Evolutionary conservation across 192 early-diverging fungal genomes (phyloP).

Genomic region (Phlyctochytrium planicorne): DNA sequence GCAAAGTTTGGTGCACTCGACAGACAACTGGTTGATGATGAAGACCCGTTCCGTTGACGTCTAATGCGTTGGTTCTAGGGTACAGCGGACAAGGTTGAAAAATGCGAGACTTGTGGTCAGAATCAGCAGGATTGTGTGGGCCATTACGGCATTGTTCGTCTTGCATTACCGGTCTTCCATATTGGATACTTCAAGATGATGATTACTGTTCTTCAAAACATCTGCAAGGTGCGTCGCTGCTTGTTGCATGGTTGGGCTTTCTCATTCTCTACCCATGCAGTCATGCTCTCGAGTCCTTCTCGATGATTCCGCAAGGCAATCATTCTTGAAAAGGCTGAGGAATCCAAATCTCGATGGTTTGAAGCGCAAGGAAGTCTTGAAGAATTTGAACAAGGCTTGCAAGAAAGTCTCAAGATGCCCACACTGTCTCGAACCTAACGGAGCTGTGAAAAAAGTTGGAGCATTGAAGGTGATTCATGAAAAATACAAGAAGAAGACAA

Average conservation of each 20-base stretch:
- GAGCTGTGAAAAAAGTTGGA: slow-evolving; percentile 92
- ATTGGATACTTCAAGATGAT: slow-evolving; percentile 95
- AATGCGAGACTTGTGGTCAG: slow-evolving; percentile 90
- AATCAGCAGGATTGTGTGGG: slow-evolving; percentile 88
- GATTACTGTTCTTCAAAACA: slow-evolving; percentile 88
- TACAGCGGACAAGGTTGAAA: slow-evolving; percentile 75
- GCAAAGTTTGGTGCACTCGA: slow-evolving; percentile 89
- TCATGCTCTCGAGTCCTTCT: slow-evolving; percentile 86
- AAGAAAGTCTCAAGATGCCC: slow-evolving; percentile 86
- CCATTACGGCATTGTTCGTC: slow-evolving; percentile 92
- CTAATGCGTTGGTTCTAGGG: slow-evolving; percentile 60
- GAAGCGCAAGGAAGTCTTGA: slow-evolving; percentile 73
- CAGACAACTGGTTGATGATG: slow-evolving; percentile 66
- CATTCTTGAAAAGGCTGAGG: slow-evolving; percentile 67
- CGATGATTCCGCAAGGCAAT: slow-evolving; percentile 73
- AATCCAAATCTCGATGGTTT: slow-evolving; percentile 80
- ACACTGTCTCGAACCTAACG: slow-evolving; percentile 78
- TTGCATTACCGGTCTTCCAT: slow-evolving; percentile 95
- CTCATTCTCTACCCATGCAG: slow-evolving; percentile 35
- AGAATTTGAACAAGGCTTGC: slow-evolving; percentile 79
- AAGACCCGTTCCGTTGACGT: not conserved
- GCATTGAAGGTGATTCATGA: slow-evolving; percentile 96
- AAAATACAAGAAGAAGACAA: slow-evolving; percentile 81
- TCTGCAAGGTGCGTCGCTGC: slow-evolving; percentile 78
- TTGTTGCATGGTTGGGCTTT: too few relatives aligned